A percentile compares a stretch with the other conserved stretches of the same genome.
Conservation (phyloP, 495 filamentous ascomycete genomes). For the Penicillium lagena region DNA sequence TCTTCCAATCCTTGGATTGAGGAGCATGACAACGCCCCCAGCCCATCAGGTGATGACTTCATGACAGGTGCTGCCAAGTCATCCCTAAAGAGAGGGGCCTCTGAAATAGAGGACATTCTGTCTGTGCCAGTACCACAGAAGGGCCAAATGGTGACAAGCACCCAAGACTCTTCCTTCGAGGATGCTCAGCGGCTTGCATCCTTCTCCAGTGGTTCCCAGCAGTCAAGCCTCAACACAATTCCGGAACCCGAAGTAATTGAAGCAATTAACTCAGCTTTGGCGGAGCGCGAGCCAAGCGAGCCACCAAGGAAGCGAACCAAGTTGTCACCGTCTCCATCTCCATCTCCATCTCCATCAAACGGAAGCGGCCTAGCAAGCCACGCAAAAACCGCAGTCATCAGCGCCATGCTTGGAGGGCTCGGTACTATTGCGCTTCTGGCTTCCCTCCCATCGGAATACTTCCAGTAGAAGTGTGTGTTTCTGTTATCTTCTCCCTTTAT, state of each 20-base stretch:
- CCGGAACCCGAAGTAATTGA: conserved; percentile 5
- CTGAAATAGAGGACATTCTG: conserved; percentile 18
- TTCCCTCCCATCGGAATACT: conserved; percentile 36
- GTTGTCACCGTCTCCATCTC: conserved; percentile 5
- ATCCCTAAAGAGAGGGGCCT: conserved; percentile 27
- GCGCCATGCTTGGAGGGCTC: conserved; percentile 41
- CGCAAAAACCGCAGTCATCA: conserved; percentile 37
- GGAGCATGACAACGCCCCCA: too few species aligned
- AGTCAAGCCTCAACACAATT: conserved; percentile 17
- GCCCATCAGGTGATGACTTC: too few species aligned
- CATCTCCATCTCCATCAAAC: neutral
- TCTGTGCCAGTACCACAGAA: too few species aligned
- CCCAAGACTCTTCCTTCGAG: conserved; percentile 1
- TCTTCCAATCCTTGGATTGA: too few species aligned
- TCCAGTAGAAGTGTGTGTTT: conserved; percentile 7
- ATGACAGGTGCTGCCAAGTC: neutral
- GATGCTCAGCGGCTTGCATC: conserved; percentile 1
- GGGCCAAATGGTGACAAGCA: too few species aligned
- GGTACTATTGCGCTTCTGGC: conserved; percentile 45
- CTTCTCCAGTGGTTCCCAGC: conserved; percentile 11
- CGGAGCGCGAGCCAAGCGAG: conserved; percentile 8
- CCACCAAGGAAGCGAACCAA: conserved; percentile 29
- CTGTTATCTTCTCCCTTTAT: neutral
- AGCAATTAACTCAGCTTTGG: conserved; percentile 14
- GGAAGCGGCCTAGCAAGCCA: conserved; percentile 25